Base-by-base conservation (phyloP, 257 asterid species). In the Voacanga thouarsii region DNA sequence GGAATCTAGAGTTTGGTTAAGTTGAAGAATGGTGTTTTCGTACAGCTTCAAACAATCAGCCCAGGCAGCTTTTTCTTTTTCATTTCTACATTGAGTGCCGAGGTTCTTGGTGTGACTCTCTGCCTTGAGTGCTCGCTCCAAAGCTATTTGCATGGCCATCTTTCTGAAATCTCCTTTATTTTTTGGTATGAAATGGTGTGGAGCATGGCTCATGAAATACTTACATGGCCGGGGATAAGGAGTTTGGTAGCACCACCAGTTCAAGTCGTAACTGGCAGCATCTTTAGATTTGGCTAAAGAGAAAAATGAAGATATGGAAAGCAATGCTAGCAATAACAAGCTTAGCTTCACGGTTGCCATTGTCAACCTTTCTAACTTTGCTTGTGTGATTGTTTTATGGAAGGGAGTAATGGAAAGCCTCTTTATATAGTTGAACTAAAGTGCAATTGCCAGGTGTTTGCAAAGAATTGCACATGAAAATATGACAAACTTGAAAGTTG, bases 161-260 rank as follows among this genome's bases (percentile, higher is more conserved):
- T 89, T 93, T 9, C 87, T 82, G 33, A 91, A 91, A 59, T 87
- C 91, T 0, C 84, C 68, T 69, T 80, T 88, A 64, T 80, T 60
- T 19, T 80, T 82, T 3, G 93, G 92, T 0, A 37, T 14, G 45
- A 55, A 55, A 19, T 43, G 66, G 59, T n/a, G 69, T 6, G 83
- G 80, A 7, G 74, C 80, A 0, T 80, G 78, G 69, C 21, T 61
- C 86, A 88, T 71, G 92, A 85, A 87, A 63, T 88, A 44, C n/a
- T 89, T 88, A 90, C 98, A 90, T 83, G 84, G 89, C 18, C 85
- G 77, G 3, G 95, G 94, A 83, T 88, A 84, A 2, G 98, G 96
- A 74, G 94, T 90, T 86, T 86, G 85, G 82, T 82, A 66, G 88
- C 98, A 93, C 96, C 97, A 89, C 80, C 51, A 53, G 53, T 65